Conservation (phyloP, 2,329 filamentous ascomycete genomes). For the Talaromyces sp. region DNA sequence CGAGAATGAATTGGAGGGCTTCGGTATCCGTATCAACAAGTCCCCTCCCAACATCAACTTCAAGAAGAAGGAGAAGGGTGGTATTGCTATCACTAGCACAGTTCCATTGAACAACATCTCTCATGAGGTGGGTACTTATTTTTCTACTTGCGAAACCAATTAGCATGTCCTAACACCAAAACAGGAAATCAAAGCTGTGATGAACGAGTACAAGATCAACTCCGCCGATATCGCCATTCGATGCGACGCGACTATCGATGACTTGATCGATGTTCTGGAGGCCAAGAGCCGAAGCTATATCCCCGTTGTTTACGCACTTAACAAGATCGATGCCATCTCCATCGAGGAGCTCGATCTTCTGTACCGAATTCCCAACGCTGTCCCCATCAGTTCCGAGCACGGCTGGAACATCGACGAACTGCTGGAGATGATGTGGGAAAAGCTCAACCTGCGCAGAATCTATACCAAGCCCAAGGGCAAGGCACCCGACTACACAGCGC, state of each 20-base stretch:
- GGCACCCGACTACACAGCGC: constrained; percentile 86
- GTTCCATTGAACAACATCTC: constrained; percentile 90
- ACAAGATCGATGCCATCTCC: constrained; percentile 98
- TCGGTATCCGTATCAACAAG: constrained; percentile 98
- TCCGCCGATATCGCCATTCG: constrained; percentile 97
- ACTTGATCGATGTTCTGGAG: constrained; percentile 93
- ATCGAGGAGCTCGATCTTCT: constrained; percentile 96
- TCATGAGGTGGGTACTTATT: constrained; percentile 61
- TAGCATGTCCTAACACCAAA: constrained; percentile 16
- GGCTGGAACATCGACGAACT: constrained; percentile 98
- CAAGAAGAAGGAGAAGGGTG: constrained; percentile 99
- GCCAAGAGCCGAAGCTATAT: constrained; percentile 95
- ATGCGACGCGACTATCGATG: constrained; percentile 96
- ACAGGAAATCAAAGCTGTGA: constrained; percentile 91
- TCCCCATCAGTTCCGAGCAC: constrained; percentile 94
- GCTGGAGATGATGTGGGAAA: constrained; percentile 98
- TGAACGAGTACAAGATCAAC: constrained; percentile 95
- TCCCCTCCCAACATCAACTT: constrained; percentile 97
- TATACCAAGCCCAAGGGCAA: constrained; percentile 99
- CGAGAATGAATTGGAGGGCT: constrained; percentile 91
- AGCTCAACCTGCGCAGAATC: constrained; percentile 84
- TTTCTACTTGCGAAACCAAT: not conserved
- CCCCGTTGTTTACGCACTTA: constrained; percentile 97
- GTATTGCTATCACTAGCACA: constrained; percentile 93
- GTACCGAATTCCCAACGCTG: constrained; percentile 95